Evolutionary conservation across 2,329 filamentous ascomycete genomes (phyloP).

Genomic region (Penicillium corylophilum): DNA sequence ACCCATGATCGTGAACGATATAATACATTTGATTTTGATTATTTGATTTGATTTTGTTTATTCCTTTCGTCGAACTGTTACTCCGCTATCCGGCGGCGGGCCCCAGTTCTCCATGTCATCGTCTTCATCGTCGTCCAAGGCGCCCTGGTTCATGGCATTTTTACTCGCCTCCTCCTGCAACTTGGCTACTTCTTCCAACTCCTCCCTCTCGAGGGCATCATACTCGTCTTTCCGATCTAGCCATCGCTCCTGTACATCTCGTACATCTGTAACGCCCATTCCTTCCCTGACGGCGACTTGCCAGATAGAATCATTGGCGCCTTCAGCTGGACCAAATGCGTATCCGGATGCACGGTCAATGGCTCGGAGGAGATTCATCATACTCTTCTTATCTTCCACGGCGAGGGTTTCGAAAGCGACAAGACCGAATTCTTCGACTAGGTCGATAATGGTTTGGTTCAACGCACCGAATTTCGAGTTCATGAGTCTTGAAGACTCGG

Average conservation of each 20-base stretch:
- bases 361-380: constrained; percentile 85
- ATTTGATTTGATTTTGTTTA: constrained; percentile 8
- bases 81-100: constrained; percentile 60
- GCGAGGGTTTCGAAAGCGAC: constrained; percentile 91
- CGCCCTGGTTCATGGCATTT: constrained; percentile 22
- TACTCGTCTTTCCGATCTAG: constrained; percentile 85
- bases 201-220: constrained; percentile 73
- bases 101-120: constrained; percentile 29
- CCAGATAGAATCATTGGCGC: constrained; percentile 96
- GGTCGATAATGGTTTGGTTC: constrained; percentile 79
- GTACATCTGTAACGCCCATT: constrained; percentile 70
- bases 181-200: constrained; percentile 72
- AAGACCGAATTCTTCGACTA: constrained; percentile 86
- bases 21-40: constrained; percentile 19
- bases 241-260: constrained; percentile 95
- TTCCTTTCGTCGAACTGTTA: constrained; percentile 68
- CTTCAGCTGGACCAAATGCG: constrained; percentile 85
- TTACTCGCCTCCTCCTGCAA: constrained; percentile 39
- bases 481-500: constrained; percentile 69
- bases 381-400: constrained; percentile 94
- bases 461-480: constrained; percentile 77
- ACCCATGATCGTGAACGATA: constrained; percentile 16
- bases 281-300: constrained; percentile 83
- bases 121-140: constrained; percentile 39
- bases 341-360: constrained; percentile 93